Evolutionary conservation across 176 grass and related monocot species (phyloP).

Genomic region (bread wheat (Triticum aestivum)): IWGSC_CS_RefSeq_v2.1 NC_057806.1:582694665-582695164

Average conservation of each 20-base stretch:
- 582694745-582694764: neutral
- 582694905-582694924: conserved; percentile 11
- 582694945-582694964: conserved; percentile 36
- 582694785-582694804: neutral
- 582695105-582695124: too few relatives aligned
- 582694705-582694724: neutral
- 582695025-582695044: conserved; percentile 42
- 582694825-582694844: neutral
- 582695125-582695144: too few relatives aligned
- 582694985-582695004: neutral
- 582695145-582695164: too few relatives aligned
- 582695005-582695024: neutral
- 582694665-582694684: conserved; percentile 52
- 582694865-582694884: conserved; percentile 19
- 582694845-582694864: conserved; percentile 58
- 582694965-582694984: neutral
- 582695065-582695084: too few relatives aligned
- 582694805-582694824: conserved; percentile 30
- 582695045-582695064: neutral
- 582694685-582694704: neutral
- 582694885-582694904: conserved; percentile 18
- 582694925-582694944: conserved; percentile 25
- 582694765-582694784: neutral
- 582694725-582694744: conserved; percentile 21
- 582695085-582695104: too few relatives aligned